Percentiles rank a stretch among this genome's conserved stretches.
Conservation (phyloP, 2,329 filamentous ascomycete species). For the Pestalotiopsis sp. region DNA sequence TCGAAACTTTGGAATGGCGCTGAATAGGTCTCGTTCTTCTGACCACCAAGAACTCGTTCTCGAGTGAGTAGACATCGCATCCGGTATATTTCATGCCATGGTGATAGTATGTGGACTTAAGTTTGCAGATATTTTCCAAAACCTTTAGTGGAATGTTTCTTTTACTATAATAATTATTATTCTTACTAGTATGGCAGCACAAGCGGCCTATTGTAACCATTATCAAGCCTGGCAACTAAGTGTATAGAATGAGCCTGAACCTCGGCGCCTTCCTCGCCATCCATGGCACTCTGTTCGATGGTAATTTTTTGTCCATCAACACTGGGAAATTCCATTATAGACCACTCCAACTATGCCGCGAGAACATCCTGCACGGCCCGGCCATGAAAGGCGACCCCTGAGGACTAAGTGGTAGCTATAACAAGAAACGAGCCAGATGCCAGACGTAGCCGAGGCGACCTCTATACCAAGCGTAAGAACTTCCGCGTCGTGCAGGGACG, state of each 20-base stretch:
- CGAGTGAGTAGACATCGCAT: not conserved
- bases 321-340: conserved; percentile 48
- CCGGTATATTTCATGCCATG: not conserved
- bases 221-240: conserved; percentile 26
- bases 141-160: too few relatives aligned
- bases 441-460: conserved; percentile 27
- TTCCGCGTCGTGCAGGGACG: not conserved
- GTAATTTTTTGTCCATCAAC: conserved; percentile 32
- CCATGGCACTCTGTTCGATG: conserved; percentile 46
- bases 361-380: conserved; percentile 15
- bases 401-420: conserved; percentile 29
- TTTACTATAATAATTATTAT: too few relatives aligned
- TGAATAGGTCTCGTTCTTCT: not conserved
- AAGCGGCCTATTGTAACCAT: not conserved
- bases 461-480: conserved; percentile 26
- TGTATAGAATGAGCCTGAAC: conserved; percentile 48
- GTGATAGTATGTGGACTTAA: too few relatives aligned
- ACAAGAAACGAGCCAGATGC: conserved; percentile 27
- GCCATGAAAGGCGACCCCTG: conserved; percentile 22
- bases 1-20: not conserved
- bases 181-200: too few relatives aligned
- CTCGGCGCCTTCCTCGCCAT: conserved; percentile 40
- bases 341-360: conserved; percentile 14
- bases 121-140: too few relatives aligned
- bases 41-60: not conserved